Evolutionary conservation across 169 alveolate genomes (phyloP).

Genomic region (Perkinsus marinus): DNA sequence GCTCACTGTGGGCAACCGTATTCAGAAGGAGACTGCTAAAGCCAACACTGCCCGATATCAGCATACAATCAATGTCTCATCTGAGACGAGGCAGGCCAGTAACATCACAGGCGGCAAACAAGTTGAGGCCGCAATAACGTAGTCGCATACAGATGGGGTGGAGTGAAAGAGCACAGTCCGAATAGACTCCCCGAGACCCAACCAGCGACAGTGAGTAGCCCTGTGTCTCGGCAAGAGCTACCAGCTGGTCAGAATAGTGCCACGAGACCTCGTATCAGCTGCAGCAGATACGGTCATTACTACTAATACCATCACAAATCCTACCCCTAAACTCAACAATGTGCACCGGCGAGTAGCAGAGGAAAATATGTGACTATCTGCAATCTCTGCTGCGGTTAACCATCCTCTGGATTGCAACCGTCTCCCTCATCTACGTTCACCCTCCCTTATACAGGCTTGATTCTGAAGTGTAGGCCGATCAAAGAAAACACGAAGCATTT

Average conservation of each 20-base stretch:
- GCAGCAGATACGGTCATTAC: not conserved
- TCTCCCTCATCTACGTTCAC: not conserved
- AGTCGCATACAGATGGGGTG: not conserved
- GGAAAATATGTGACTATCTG: not conserved
- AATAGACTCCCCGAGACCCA: not conserved
- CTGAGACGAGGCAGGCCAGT: not conserved
- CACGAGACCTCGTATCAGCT: not conserved
- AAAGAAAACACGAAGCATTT: conserved; percentile 81
- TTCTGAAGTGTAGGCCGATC: conserved; percentile 76
- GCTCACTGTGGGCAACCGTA: not conserved
- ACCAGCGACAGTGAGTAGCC: not conserved
- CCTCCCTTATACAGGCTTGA: conserved; percentile 26
- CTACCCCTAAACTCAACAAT: no score
- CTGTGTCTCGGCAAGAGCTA: not conserved
- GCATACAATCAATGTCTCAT: not conserved
- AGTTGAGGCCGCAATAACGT: not conserved
- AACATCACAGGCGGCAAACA: not conserved
- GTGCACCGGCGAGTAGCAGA: no score
- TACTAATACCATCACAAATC: not conserved
- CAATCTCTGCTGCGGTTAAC: not conserved
- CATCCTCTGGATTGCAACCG: no score
- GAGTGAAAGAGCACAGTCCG: not conserved
- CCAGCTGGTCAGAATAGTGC: not conserved
- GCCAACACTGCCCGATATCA: not conserved
- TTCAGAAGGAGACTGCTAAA: not conserved